phyloP scores from a whole-genome alignment of 129 eudicot species.

The sunflower (Helianthus annuus) region HanXRQr2.0-SUNRISE NC_035440.2:28038743-28039242 shows the following conservation, averaged over 20 bases:
- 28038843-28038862: not conserved
- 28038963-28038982: constrained; percentile 6
- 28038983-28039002: constrained; percentile 1
- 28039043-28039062: not conserved
- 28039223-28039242: constrained; percentile 65
- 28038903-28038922: constrained; percentile 70
- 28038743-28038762: not conserved
- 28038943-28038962: constrained; percentile 14
- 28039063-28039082: not conserved
- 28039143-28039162: constrained; percentile 70
- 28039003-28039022: constrained; percentile 14
- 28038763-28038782: not conserved
- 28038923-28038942: constrained; percentile 95
- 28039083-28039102: constrained; percentile 10
- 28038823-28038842: not conserved
- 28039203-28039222: constrained; percentile 83
- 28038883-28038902: constrained; percentile 29
- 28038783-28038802: constrained; percentile 18
- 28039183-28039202: constrained; percentile 62
- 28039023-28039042: constrained; percentile 9
- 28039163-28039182: constrained; percentile 70
- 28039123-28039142: constrained; percentile 90
- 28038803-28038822: constrained; percentile 42
- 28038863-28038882: not conserved
- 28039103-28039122: constrained; percentile 60